Evolutionary conservation across 2,329 filamentous ascomycete species (phyloP), one percentile per base, ranked within the genome.

Genomic region (Orbilia oligospora): DNA sequence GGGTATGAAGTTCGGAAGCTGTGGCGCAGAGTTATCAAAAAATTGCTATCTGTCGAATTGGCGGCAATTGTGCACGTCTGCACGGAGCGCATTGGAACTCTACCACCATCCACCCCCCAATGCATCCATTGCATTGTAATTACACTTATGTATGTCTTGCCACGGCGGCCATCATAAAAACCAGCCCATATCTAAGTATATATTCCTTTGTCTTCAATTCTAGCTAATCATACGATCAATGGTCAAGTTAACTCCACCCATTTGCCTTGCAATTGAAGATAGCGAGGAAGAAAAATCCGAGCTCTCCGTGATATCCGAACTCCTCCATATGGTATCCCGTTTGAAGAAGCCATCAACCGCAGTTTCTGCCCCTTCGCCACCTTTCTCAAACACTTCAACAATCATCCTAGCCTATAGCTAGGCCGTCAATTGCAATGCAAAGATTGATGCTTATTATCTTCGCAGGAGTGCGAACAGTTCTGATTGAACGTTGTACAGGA

Each of bases 271-370:
- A 18, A 1, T 49, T 22, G 51, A 44, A 16, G 20, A 61, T 27
- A 27, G 18, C 33, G 4, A 41, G 36, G 24, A 27, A 16, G 24
- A 6, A 14, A 44, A 61, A 61, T 36, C 53, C 20, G 56, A 61
- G 56, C 56, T 61, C 56, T 38, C 56, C 56, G 56, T 61, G 33
- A 61, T 61, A 61, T 61, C 56, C 56, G 56, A 61, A 61, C 56
- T 44, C 56, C 56, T 44, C 56, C 33, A 44, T 44, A 61, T 44
- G 20, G 44, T 61, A 61, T 44, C 56, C 56, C 36, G 56, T 61
- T 44, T 36, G 36, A 44, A 44, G 44, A 61, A 24, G 3, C 5
- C 22, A n/a, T 61, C 56, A 61, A 33, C 38, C 18, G 53, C 53
- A 36, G 53, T 18, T 61, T 44, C 36, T 20, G 33, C 36, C 56